Conservation (phyloP, 2,329 filamentous ascomycete species). For the Blumeria hordei region DNA sequence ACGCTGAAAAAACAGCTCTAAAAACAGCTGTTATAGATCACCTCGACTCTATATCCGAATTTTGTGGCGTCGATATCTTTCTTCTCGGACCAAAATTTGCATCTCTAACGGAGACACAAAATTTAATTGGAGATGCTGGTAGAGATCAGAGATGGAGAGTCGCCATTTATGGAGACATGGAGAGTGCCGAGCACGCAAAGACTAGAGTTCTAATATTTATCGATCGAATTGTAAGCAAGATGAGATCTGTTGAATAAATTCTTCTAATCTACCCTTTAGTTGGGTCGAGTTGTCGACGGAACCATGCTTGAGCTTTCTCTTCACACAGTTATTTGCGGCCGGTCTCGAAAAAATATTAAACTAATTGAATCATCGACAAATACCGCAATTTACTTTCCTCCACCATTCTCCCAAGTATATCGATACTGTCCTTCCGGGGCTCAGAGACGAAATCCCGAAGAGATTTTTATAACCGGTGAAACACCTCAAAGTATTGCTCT, state of each 20-base stretch:
- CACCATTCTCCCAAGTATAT: constrained; percentile 76
- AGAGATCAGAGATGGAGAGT: constrained; percentile 75
- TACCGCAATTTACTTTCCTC: constrained; percentile 94
- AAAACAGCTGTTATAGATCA: constrained; percentile 58
- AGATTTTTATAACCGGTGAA: constrained; percentile 90
- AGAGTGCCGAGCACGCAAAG: constrained; percentile 92
- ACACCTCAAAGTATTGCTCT: constrained; percentile 60
- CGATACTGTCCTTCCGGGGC: constrained; percentile 71
- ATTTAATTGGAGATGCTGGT: constrained; percentile 53
- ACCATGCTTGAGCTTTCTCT: constrained; percentile 66
- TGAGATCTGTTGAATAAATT: constrained; percentile 9
- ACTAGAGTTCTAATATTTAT: constrained; percentile 92
- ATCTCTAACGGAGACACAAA: constrained; percentile 48
- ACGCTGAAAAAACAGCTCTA: constrained; percentile 38
- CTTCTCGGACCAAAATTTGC: constrained; percentile 73
- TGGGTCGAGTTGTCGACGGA: constrained; percentile 50
- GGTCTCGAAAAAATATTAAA: constrained; percentile 93
- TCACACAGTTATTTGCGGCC: constrained; percentile 79
- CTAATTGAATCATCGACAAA: constrained; percentile 86
- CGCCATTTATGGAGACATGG: constrained; percentile 82
- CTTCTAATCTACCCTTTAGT: constrained; percentile 25
- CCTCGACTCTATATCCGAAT: constrained; percentile 64
- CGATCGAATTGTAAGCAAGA: constrained; percentile 23
- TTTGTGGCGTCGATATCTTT: constrained; percentile 91
- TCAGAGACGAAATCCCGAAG: constrained; percentile 56